Evolutionary conservation across 2,329 filamentous ascomycete species (phyloP).

Genomic region (Sarocladium strictum): DNA sequence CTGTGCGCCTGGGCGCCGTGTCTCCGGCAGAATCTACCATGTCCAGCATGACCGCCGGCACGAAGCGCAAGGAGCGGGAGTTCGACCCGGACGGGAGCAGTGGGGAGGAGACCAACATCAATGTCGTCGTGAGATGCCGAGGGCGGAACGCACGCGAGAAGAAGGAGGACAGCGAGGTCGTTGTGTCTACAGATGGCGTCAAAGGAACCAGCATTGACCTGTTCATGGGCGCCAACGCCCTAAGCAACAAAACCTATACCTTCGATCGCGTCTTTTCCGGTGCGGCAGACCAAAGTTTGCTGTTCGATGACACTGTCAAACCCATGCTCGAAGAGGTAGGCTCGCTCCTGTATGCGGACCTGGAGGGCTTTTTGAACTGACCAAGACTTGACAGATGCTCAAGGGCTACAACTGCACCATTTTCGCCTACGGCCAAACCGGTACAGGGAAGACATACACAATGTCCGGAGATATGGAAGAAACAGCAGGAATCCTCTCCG

Average conservation of each 20-base stretch:
- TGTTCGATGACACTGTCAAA: slow-evolving; percentile 92
- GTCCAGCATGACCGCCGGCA: slow-evolving; percentile 41
- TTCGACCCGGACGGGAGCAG: slow-evolving; percentile 60
- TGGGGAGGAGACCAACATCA: slow-evolving; percentile 89
- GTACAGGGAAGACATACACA: slow-evolving; percentile 97
- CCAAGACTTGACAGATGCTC: slow-evolving; percentile 61
- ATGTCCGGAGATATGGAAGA: slow-evolving; percentile 98
- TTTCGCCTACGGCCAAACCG: slow-evolving; percentile 96
- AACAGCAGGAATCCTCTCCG: slow-evolving; percentile 76
- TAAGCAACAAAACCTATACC: slow-evolving; percentile 93
- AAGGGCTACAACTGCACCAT: slow-evolving; percentile 96
- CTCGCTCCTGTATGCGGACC: too few relatives aligned
- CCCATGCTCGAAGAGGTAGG: slow-evolving; percentile 85
- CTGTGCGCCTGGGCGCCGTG: slow-evolving; percentile 29
- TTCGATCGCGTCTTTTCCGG: slow-evolving; percentile 97
- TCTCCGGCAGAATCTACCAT: slow-evolving; percentile 64
- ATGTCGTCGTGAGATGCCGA: slow-evolving; percentile 90
- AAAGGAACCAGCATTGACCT: slow-evolving; percentile 80
- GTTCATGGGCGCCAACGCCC: slow-evolving; percentile 84
- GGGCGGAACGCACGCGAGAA: slow-evolving; percentile 91
- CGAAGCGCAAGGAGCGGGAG: slow-evolving; percentile 83
- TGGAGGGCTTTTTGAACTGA: too few relatives aligned
- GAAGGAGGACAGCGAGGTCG: slow-evolving; percentile 88
- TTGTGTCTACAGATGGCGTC: slow-evolving; percentile 81
- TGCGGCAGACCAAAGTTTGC: slow-evolving; percentile 85